A percentile compares a stretch with the other conserved stretches of the same genome.
Evolutionary conservation across 495 filamentous ascomycete species (phyloP).

Genomic region (Trichoderma asperelloides): DNA sequence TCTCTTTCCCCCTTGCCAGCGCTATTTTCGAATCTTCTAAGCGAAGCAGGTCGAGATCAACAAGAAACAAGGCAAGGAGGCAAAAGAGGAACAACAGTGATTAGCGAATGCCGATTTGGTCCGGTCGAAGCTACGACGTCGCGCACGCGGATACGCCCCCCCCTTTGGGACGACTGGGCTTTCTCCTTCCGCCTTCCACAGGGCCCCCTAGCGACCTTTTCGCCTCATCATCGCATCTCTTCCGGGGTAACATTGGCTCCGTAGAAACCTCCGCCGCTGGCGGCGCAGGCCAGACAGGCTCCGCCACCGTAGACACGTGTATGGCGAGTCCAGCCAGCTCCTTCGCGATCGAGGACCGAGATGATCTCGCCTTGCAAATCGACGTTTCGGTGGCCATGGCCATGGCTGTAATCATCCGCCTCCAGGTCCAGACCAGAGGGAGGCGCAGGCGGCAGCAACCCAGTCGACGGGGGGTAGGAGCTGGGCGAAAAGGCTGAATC

Average conservation of each 20-base stretch:
- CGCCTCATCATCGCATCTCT: slow-evolving; percentile 29
- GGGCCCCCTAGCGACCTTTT: not conserved
- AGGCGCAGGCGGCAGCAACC: slow-evolving; percentile 30
- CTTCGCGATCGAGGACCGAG: slow-evolving; percentile 34
- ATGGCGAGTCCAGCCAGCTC: slow-evolving; percentile 39
- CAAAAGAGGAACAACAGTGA: not conserved
- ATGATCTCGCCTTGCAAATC: slow-evolving; percentile 36
- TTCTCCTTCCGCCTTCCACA: not conserved
- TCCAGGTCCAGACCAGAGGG: slow-evolving; percentile 22
- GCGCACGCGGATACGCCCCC: not conserved
- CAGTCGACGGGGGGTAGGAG: slow-evolving; percentile 35
- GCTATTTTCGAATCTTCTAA: not conserved
- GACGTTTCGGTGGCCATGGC: slow-evolving; percentile 22
- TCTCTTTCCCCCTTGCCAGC: not conserved
- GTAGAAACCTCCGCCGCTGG: slow-evolving; percentile 38
- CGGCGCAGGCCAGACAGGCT: slow-evolving; percentile 37
- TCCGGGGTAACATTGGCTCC: slow-evolving; percentile 39
- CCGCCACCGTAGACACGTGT: slow-evolving; percentile 43
- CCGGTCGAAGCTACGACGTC: not conserved
- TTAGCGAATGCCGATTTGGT: not conserved
- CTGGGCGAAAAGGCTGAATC: slow-evolving; percentile 27
- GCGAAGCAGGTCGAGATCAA: not conserved
- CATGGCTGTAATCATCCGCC: slow-evolving; percentile 20
- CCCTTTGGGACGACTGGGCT: not conserved
- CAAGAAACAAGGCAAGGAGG: not conserved